Evolutionary conservation across 495 filamentous ascomycete species (phyloP).

Genomic region (Echria macrotheca): DNA sequence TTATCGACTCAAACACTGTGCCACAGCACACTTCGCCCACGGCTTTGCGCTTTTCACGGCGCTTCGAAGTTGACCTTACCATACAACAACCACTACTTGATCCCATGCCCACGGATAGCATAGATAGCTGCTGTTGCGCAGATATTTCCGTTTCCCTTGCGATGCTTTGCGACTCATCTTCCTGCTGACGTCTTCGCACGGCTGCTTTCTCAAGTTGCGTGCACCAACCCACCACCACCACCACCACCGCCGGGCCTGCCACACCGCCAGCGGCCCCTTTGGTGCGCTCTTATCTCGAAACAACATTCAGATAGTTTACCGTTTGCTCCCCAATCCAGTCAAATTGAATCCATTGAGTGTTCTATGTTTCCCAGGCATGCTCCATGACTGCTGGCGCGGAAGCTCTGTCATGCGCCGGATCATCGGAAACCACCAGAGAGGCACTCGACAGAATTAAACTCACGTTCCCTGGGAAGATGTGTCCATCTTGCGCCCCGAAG

Average conservation of each 20-base stretch:
- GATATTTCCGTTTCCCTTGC: no score
- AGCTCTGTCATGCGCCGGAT: neutral
- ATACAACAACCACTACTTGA: no score
- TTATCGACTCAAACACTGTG: constrained; percentile 22
- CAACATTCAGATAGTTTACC: no score
- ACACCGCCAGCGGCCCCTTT: neutral
- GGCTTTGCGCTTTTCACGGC: neutral
- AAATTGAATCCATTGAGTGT: no score
- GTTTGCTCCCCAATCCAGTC: no score
- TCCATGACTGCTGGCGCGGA: no score
- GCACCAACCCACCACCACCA: constrained; percentile 13
- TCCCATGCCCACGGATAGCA: no score
- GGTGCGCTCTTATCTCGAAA: constrained; percentile 3
- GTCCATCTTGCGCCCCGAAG: no score
- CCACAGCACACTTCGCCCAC: constrained; percentile 9
- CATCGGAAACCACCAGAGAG: neutral
- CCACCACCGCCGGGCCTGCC: constrained; percentile 2
- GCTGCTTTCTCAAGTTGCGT: constrained; percentile 5
- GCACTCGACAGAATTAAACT: no score
- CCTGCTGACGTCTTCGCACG: constrained; percentile 20
- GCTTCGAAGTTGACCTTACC: constrained; percentile 3
- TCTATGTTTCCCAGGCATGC: no score
- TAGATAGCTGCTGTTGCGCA: no score
- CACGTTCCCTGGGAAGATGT: neutral
- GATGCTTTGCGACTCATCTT: no score